These are phyloP conservation scores for Hymenoscyphus linearis DNA, from an alignment of 2,329 filamentous ascomycete genomes.

Conservation along the genomic window DNA sequence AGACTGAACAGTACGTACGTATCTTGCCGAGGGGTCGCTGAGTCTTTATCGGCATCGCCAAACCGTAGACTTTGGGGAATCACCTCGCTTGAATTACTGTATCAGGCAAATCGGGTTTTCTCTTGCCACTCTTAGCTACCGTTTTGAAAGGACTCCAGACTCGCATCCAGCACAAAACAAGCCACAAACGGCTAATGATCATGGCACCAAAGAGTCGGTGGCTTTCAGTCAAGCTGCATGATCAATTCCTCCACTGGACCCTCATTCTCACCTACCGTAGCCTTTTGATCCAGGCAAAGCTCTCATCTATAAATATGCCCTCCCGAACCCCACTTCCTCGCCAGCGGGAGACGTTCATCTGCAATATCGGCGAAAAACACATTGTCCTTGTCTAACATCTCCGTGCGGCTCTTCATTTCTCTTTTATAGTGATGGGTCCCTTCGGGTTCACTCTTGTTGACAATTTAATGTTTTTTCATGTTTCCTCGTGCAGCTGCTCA, in stretches of 20 bases:
- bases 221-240: neutral
- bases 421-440: neutral
- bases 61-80: neutral
- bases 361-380: neutral
- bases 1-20: too few relatives aligned
- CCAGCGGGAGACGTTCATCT: neutral
- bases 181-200: neutral
- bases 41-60: neutral
- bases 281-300: neutral
- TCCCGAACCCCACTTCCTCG: neutral
- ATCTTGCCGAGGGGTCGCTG: neutral
- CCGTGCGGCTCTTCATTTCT: neutral
- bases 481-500: conserved; percentile 1
- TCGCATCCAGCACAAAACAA: neutral
- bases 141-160: neutral
- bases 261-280: neutral
- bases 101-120: neutral
- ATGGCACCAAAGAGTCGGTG: neutral
- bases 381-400: neutral
- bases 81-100: neutral
- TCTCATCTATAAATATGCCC: neutral
- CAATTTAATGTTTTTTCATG: conserved; percentile 4
- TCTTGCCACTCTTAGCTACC: too few relatives aligned
- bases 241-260: neutral
- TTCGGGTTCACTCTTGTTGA: neutral